A percentile compares a stretch with the other conserved stretches of the same genome.
Evolutionary conservation across 2,329 filamentous ascomycete genomes (phyloP).

Genomic region (Cryoendolithus antarcticus): DNA sequence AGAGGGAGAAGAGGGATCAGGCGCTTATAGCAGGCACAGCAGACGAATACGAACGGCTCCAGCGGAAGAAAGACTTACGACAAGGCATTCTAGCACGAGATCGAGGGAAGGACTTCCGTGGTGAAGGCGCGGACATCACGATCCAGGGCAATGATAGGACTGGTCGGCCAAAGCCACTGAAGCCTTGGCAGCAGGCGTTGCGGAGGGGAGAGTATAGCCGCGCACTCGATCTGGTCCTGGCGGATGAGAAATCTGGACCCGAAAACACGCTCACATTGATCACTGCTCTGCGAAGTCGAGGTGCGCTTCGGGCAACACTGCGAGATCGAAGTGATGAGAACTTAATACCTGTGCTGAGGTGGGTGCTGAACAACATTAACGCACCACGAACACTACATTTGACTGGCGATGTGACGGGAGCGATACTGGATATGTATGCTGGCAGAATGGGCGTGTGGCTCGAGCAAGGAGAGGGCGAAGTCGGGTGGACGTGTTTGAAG

Average conservation of each 20-base stretch:
- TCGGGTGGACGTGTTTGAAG: conserved; percentile 47
- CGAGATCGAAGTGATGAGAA: conserved; percentile 67
- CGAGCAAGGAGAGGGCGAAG: conserved; percentile 15
- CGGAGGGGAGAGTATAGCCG: conserved; percentile 63
- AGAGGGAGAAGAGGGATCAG: conserved; percentile 74
- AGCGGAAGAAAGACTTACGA: conserved; percentile 48
- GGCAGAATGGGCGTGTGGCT: conserved; percentile 51
- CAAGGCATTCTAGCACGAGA: conserved; percentile 48
- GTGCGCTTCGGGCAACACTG: conserved; percentile 69
- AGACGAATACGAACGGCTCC: conserved; percentile 62
- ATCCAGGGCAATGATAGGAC: conserved; percentile 62
- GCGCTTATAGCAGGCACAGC: conserved; percentile 60
- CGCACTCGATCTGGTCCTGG: conserved; percentile 68
- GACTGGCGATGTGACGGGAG: conserved; percentile 70
- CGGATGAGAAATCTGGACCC: conserved; percentile 12
- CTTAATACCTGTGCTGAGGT: conserved; percentile 70
- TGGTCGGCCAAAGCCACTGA: conserved; percentile 47
- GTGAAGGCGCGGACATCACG: conserved; percentile 76
- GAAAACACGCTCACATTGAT: conserved; percentile 58
- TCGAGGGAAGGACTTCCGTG: conserved; percentile 65
- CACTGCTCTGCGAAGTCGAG: conserved; percentile 74
- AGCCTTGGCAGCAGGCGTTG: conserved; percentile 73
- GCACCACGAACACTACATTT: conserved; percentile 72
- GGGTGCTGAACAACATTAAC: conserved; percentile 68
- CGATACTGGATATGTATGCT: conserved; percentile 78